phyloP scores from a whole-genome alignment of 441 rosid species.

The Isatis lusitanica region DNA sequence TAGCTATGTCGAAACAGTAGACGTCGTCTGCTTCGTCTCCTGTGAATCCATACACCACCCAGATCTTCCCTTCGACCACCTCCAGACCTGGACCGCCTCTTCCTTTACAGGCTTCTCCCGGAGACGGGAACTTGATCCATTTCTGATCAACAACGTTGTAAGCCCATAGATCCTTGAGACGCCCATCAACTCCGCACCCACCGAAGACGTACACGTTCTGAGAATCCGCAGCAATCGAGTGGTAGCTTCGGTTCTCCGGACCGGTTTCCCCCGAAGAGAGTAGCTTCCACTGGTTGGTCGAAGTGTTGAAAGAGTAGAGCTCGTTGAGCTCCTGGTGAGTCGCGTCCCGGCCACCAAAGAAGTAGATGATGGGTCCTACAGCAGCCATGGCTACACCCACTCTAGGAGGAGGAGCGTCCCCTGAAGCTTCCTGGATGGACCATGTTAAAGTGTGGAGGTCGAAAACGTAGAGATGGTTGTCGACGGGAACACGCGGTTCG shows the following conservation, averaged over 20 bases:
- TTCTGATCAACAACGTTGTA: slow-evolving; percentile 58
- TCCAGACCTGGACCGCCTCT: slow-evolving; percentile 83
- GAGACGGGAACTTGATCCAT: slow-evolving; percentile 59
- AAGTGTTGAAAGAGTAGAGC: slow-evolving; percentile 71
- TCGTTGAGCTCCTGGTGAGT: slow-evolving; percentile 69
- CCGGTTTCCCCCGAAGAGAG: slow-evolving; percentile 53
- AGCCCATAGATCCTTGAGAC: slow-evolving; percentile 85
- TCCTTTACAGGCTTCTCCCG: slow-evolving; percentile 65
- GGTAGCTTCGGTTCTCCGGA: slow-evolving; percentile 82
- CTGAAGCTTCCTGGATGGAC: slow-evolving; percentile 61
- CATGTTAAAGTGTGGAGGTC: slow-evolving; percentile 62
- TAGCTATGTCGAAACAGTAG: slow-evolving; percentile 59
- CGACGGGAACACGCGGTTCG: slow-evolving; percentile 82
- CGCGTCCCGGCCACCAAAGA: slow-evolving; percentile 83
- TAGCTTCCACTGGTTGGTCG: slow-evolving; percentile 58
- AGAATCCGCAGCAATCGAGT: slow-evolving; percentile 60
- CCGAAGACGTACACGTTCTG: slow-evolving; percentile 69
- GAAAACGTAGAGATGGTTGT: slow-evolving; percentile 69
- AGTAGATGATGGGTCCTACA: slow-evolving; percentile 53
- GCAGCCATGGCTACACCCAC: slow-evolving; percentile 88
- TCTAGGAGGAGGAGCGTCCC: slow-evolving; percentile 83
- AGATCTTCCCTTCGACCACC: slow-evolving; percentile 60
- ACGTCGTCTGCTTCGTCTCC: slow-evolving; percentile 78
- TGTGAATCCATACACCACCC: slow-evolving; percentile 86
- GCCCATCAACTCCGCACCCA: slow-evolving; percentile 77